These are phyloP conservation scores for Pseudogymnoascus sp. DNA, from an alignment of 2,329 filamentous ascomycete genomes.

Conservation along the genomic window DNA sequence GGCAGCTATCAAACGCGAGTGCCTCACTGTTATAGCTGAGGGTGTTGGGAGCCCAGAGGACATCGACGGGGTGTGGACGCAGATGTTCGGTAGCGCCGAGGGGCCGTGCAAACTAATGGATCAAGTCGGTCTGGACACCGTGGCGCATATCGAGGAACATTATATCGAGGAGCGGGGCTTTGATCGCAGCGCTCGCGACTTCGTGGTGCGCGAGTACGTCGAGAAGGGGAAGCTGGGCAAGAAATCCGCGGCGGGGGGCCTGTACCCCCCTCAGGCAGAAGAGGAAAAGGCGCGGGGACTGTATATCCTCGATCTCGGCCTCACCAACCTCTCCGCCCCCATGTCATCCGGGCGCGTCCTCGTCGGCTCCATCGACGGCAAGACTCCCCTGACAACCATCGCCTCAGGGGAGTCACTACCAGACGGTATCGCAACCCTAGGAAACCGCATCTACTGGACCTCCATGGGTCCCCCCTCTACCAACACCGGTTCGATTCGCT, in stretches of 20 bases:
- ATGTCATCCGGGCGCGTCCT: slow-evolving; percentile 18
- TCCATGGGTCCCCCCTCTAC: slow-evolving; percentile 39
- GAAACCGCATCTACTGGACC: slow-evolving; percentile 43
- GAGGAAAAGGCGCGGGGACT: neutral
- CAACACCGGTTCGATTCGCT: slow-evolving; percentile 22
- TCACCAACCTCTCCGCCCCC: slow-evolving; percentile 16
- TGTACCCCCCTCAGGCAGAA: slow-evolving; percentile 15
- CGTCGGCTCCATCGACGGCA: slow-evolving; percentile 15
- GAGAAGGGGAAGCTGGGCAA: slow-evolving; percentile 30
- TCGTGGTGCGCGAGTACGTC: slow-evolving; percentile 31
- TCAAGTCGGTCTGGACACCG: slow-evolving; percentile 36
- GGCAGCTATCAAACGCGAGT: slow-evolving; percentile 39
- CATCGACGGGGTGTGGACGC: slow-evolving; percentile 35
- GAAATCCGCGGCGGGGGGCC: slow-evolving; percentile 29
- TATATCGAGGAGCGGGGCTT: slow-evolving; percentile 31
- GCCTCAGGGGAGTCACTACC: too few relatives aligned
- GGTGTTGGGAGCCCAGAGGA: slow-evolving; percentile 33
- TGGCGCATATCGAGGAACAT: slow-evolving; percentile 36
- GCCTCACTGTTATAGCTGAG: slow-evolving; percentile 32
- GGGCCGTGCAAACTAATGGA: slow-evolving; percentile 38
- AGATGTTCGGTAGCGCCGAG: slow-evolving; percentile 32
- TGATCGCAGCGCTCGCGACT: slow-evolving; percentile 24
- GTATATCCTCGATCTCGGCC: slow-evolving; percentile 21
- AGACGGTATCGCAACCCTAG: slow-evolving; percentile 35
- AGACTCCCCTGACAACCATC: too few relatives aligned